Evolutionary conservation across 208 protist genomes (phyloP).

Genomic region (Histomonas meleagridis): DNA sequence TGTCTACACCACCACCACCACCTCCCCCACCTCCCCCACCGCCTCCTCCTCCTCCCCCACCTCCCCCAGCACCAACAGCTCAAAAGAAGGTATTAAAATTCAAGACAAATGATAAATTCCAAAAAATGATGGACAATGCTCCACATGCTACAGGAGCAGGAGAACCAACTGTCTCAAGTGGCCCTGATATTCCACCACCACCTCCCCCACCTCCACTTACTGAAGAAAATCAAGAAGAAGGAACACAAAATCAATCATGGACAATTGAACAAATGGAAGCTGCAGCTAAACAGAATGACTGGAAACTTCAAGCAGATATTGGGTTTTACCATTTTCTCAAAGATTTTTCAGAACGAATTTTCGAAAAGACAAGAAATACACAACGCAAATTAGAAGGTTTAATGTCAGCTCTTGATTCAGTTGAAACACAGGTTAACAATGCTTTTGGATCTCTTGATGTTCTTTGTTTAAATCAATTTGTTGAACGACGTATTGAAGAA

Average conservation of each 20-base stretch:
- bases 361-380: conserved; percentile 9
- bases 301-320: not conserved
- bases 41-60: not conserved
- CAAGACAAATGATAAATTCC: conserved; percentile 6
- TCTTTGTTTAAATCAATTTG: conserved; percentile 24
- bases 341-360: conserved; percentile 14
- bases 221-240: not conserved
- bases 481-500: conserved; percentile 17
- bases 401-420: not conserved
- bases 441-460: conserved; percentile 32
- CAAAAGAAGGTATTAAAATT: not conserved
- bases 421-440: conserved; percentile 33
- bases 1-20: too few species aligned
- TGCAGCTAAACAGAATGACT: not conserved
- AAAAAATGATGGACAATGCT: conserved; percentile 27
- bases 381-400: not conserved
- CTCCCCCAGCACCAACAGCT: not conserved
- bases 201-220: not conserved
- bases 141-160: not conserved
- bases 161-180: not conserved
- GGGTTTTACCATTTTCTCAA: conserved; percentile 14
- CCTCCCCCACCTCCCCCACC: not conserved
- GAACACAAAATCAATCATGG: not conserved
- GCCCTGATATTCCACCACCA: not conserved
- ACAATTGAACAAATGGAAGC: conserved; percentile 20